Evolutionary conservation across 805 yeast genomes (phyloP).

Genomic region (Candida verbasci): DNA sequence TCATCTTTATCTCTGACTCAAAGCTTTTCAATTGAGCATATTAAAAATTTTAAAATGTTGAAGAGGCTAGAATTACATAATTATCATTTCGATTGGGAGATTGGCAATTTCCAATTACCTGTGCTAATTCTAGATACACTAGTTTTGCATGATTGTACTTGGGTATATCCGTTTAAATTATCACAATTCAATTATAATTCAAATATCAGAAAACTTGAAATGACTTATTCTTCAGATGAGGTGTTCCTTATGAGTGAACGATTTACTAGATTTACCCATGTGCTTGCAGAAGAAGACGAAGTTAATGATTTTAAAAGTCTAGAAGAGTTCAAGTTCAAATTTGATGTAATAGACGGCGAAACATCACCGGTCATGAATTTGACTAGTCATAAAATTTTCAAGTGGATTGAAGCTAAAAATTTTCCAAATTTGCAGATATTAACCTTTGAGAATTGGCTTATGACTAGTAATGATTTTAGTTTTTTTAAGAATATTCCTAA

Average conservation of each 20-base stretch:
- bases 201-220: slow-evolving; percentile 17
- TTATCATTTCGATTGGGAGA: slow-evolving; percentile 41
- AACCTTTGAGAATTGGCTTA: slow-evolving; percentile 13
- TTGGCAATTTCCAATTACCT: slow-evolving; percentile 15
- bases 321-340: slow-evolving; percentile 6
- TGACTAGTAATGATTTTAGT: slow-evolving; percentile 2
- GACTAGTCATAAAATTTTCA: slow-evolving; percentile 6
- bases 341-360: background rate
- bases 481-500: background rate
- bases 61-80: slow-evolving; percentile 30
- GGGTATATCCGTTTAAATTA: slow-evolving; percentile 54
- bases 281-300: slow-evolving; percentile 13
- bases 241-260: slow-evolving; percentile 36
- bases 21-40: slow-evolving; percentile 42
- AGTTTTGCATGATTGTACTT: slow-evolving; percentile 42
- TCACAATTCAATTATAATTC: slow-evolving; percentile 26
- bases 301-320: slow-evolving; percentile 7
- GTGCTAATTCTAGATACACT: slow-evolving; percentile 19
- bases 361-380: background rate
- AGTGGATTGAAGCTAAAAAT: slow-evolving; percentile 6
- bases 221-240: slow-evolving; percentile 24
- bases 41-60: slow-evolving; percentile 32
- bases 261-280: slow-evolving; percentile 23
- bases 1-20: slow-evolving; percentile 11
- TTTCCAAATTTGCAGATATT: slow-evolving; percentile 11